These are phyloP conservation scores for Quercus lobata DNA, from an alignment of 331 rosid species.

Conservation along the genomic window DNA sequence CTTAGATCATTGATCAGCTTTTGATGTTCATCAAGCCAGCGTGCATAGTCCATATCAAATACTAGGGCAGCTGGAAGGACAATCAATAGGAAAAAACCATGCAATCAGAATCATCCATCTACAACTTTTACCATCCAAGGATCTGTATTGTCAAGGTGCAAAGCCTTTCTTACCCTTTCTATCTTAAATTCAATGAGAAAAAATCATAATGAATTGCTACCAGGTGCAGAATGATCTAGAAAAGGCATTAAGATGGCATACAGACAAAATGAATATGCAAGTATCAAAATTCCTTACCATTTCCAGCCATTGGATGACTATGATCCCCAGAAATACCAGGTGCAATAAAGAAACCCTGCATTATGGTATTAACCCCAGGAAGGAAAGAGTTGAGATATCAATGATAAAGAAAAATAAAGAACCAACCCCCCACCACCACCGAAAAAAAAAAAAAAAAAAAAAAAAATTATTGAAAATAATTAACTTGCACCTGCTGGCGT, in stretches of 20 bases:
- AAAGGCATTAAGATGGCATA: background rate
- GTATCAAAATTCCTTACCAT: conserved; percentile 33
- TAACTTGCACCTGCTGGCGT: conserved; percentile 59
- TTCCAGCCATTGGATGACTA: conserved; percentile 46
- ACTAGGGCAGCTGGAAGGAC: conserved; percentile 48
- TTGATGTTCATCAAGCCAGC: conserved; percentile 80
- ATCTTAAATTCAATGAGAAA: background rate
- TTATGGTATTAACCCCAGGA: conserved; percentile 11
- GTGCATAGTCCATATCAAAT: conserved; percentile 63
- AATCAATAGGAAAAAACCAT: background rate
- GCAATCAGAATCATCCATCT: background rate
- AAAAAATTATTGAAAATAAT: background rate
- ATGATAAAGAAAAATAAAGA: background rate
- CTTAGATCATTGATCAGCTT: conserved; percentile 49
- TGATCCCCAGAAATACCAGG: conserved; percentile 51
- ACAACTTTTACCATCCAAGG: too few species aligned
- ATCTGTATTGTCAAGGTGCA: background rate
- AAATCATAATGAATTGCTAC: background rate
- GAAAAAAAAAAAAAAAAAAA: background rate
- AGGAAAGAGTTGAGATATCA: background rate
- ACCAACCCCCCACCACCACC: too few species aligned
- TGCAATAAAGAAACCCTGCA: conserved; percentile 51
- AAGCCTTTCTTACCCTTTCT: background rate
- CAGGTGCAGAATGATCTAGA: background rate
- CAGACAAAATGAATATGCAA: background rate